These are phyloP conservation scores for Coccinonectria pachysandricola DNA, from an alignment of 2,329 filamentous ascomycete genomes.

Conservation along the genomic window DNA sequence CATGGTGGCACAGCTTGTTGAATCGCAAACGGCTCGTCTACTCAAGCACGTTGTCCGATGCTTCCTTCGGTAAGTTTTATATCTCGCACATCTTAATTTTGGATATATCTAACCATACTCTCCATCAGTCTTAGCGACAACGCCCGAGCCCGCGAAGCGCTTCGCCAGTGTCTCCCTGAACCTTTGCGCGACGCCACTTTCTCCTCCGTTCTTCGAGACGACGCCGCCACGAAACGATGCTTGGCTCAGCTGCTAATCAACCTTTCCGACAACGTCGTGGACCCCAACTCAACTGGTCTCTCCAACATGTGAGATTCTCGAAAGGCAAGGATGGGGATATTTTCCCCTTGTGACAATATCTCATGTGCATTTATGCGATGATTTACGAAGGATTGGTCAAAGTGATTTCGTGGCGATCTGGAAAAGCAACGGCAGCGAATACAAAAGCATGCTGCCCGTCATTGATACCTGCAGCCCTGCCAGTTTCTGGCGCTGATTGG, in stretches of 20 bases:
- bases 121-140: constrained; percentile 76
- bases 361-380: constrained; percentile 19
- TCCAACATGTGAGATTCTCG: constrained; percentile 23
- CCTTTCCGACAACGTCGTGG: constrained; percentile 75
- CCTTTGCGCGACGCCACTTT: constrained; percentile 98
- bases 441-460: constrained; percentile 24
- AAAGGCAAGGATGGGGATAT: constrained; percentile 7
- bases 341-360: constrained; percentile 19
- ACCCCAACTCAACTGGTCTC: constrained; percentile 27
- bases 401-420: constrained; percentile 19
- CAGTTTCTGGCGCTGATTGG: constrained; percentile 11
- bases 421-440: constrained; percentile 20
- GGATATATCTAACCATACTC: constrained; percentile 5
- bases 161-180: constrained; percentile 92
- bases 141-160: constrained; percentile 83
- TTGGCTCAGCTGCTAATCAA: constrained; percentile 96
- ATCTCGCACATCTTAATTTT: background rate
- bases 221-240: constrained; percentile 94
- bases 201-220: constrained; percentile 88
- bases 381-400: constrained; percentile 16
- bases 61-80: constrained; percentile 67
- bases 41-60: constrained; percentile 97
- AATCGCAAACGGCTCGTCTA: constrained; percentile 90
- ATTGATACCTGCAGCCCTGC: constrained; percentile 22
- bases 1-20: constrained; percentile 95